Evolutionary conservation across 2,329 filamentous ascomycete genomes (phyloP).

Genomic region (Aspergillus novofumigatus): DNA sequence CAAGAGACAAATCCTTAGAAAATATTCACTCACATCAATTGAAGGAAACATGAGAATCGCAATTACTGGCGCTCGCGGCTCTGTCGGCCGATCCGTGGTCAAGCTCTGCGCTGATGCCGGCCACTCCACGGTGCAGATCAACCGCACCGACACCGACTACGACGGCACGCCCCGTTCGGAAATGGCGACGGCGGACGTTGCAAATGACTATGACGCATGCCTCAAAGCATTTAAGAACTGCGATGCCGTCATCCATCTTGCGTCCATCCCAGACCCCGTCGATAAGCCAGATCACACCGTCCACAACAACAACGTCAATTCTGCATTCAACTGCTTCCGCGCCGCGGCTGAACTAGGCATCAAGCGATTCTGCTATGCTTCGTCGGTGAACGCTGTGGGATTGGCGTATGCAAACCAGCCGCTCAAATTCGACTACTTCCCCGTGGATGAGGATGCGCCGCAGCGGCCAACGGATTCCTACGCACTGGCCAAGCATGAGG

Average conservation of each 20-base stretch:
- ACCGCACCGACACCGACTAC: conserved; percentile 26
- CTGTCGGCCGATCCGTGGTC: conserved; percentile 27
- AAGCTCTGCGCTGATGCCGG: conserved; percentile 29
- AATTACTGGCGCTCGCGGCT: conserved; percentile 37
- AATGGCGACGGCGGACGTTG: conserved; percentile 31
- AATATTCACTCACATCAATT: neutral
- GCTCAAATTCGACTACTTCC: conserved; percentile 36
- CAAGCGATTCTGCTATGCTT: conserved; percentile 34
- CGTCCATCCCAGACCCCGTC: conserved; percentile 34
- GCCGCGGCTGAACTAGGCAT: conserved; percentile 35
- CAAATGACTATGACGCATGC: conserved; percentile 30
- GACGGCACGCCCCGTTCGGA: conserved; percentile 31
- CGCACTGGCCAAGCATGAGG: conserved; percentile 35
- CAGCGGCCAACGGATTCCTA: conserved; percentile 33
- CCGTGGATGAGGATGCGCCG: conserved; percentile 35
- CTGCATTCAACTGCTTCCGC: conserved; percentile 38
- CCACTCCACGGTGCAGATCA: conserved; percentile 33
- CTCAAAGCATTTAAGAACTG: conserved; percentile 31
- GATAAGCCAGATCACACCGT: conserved; percentile 29
- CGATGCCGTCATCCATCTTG: conserved; percentile 38
- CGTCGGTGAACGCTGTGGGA: conserved; percentile 37
- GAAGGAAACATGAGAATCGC: conserved; percentile 35
- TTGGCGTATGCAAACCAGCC: conserved; percentile 36
- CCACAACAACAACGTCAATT: conserved; percentile 36
- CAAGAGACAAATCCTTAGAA: neutral